These are phyloP conservation scores for Fistulifera pelliculosa DNA, from an alignment of 108 stramenopile species.

Conservation along the genomic window DNA sequence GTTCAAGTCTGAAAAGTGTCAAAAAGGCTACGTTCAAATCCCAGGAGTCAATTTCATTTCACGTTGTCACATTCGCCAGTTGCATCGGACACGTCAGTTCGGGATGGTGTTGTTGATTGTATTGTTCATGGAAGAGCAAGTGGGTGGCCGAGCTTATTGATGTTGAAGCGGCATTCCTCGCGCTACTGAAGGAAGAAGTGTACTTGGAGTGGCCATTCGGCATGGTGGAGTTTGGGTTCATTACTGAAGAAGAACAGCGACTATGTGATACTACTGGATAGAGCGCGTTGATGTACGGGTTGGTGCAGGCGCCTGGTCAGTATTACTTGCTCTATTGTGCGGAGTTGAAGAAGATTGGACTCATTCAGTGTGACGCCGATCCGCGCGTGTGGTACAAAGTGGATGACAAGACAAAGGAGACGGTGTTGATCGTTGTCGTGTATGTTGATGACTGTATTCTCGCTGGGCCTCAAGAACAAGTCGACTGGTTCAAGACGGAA, in stretches of 20 bases:
- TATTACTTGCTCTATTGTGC: not conserved
- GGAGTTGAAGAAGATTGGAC: not conserved
- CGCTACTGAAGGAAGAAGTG: not conserved
- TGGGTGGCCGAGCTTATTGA: slow-evolving; percentile 10
- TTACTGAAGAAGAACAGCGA: slow-evolving; percentile 3
- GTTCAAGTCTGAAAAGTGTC: slow-evolving; percentile 1
- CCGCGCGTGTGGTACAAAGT: slow-evolving; percentile 2
- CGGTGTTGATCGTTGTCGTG: slow-evolving; percentile 2
- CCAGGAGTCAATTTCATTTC: slow-evolving; percentile 16
- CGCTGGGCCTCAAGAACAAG: slow-evolving; percentile 1
- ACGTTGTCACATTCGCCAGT: not conserved
- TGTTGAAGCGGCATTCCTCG: slow-evolving; percentile 17
- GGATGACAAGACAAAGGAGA: not conserved
- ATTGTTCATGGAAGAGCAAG: not conserved
- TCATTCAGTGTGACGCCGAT: slow-evolving; percentile 1
- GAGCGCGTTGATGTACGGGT: slow-evolving; percentile 9
- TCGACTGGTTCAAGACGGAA: slow-evolving; percentile 10
- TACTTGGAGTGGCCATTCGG: slow-evolving; percentile 12
- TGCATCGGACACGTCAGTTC: not conserved
- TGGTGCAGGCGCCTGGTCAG: slow-evolving; percentile 1
- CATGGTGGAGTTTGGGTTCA: slow-evolving; percentile 6
- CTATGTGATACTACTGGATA: slow-evolving; percentile 6
- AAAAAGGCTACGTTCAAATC: slow-evolving; percentile 8
- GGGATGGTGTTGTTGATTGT: not conserved
- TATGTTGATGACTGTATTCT: slow-evolving; percentile 20